Evolutionary conservation across 2,329 filamentous ascomycete species (phyloP).

Genomic region (Microcyclosporella mali): DNA sequence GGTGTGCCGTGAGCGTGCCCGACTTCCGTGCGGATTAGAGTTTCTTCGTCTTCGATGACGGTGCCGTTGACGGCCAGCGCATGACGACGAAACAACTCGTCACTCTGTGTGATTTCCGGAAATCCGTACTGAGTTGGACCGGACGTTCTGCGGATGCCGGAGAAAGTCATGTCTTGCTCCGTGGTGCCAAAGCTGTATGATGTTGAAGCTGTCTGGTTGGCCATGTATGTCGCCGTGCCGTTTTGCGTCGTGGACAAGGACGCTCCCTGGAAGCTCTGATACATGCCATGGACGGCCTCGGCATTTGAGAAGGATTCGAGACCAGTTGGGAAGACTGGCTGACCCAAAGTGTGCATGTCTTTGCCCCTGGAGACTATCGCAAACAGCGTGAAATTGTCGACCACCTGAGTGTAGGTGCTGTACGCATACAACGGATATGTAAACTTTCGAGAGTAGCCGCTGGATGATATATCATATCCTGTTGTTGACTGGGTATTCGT

Average conservation of each 20-base stretch:
- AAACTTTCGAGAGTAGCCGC: conserved; percentile 42
- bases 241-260: conserved; percentile 49
- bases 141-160: conserved; percentile 33
- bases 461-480: conserved; percentile 41
- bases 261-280: conserved; percentile 33
- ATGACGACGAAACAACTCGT: conserved; percentile 52
- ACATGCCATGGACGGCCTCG: neutral
- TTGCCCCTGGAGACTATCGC: conserved; percentile 48
- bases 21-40: conserved; percentile 16
- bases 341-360: conserved; percentile 40
- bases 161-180: conserved; percentile 52
- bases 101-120: conserved; percentile 18
- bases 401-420: conserved; percentile 42
- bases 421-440: conserved; percentile 57
- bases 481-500: conserved; percentile 46
- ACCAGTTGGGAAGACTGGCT: conserved; percentile 53
- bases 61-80: conserved; percentile 52
- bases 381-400: conserved; percentile 40
- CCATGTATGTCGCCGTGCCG: conserved; percentile 52
- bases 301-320: conserved; percentile 49
- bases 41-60: conserved; percentile 46
- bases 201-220: conserved; percentile 41
- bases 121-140: conserved; percentile 1
- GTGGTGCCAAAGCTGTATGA: conserved; percentile 52
- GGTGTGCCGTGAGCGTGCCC: conserved; percentile 6